Conservation (phyloP, 768 basidiomycete genomes). For the Suillus luteus region DNA sequence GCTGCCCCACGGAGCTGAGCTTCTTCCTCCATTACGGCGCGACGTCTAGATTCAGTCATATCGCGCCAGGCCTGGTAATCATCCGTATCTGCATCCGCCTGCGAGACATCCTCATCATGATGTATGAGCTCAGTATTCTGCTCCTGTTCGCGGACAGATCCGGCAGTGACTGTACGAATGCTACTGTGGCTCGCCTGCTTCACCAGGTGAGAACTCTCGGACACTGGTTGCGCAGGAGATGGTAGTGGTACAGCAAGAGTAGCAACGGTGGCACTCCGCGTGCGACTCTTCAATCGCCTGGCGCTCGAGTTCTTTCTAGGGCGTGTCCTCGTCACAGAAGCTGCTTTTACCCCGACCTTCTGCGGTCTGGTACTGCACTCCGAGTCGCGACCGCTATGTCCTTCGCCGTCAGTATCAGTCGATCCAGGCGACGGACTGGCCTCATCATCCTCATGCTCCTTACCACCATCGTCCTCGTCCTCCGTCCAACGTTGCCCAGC, state of each 20-base stretch:
- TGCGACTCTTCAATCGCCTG: conserved; percentile 41
- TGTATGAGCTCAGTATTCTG: conserved; percentile 23
- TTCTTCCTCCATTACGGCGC: conserved; percentile 49
- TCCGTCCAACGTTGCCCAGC: conserved; percentile 57
- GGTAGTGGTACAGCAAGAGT: conserved; percentile 49
- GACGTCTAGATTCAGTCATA: conserved; percentile 26
- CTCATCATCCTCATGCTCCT: conserved; percentile 48
- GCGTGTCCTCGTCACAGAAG: conserved; percentile 33
- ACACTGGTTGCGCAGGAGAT: conserved; percentile 3
- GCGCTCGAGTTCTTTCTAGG: conserved; percentile 33
- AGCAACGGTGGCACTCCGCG: conserved; percentile 69
- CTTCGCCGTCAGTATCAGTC: conserved; percentile 59
- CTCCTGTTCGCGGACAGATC: conserved; percentile 44
- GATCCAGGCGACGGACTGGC: conserved; percentile 62
- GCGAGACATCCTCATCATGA: conserved; percentile 27
- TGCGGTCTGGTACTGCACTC: conserved; percentile 15
- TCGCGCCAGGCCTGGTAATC: conserved; percentile 26
- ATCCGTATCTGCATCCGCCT: conserved; percentile 27
- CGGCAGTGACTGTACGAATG: conserved; percentile 68
- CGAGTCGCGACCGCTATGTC: conserved; percentile 35
- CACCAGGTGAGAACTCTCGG: conserved; percentile 20
- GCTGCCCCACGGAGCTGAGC: conserved; percentile 50
- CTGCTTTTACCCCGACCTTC: conserved; percentile 13
- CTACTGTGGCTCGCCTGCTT: conserved; percentile 66
- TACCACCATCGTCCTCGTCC: conserved; percentile 40